phyloP scores from a whole-genome alignment of 2,329 filamentous ascomycete genomes.

The Bisporella sp. region DNA sequence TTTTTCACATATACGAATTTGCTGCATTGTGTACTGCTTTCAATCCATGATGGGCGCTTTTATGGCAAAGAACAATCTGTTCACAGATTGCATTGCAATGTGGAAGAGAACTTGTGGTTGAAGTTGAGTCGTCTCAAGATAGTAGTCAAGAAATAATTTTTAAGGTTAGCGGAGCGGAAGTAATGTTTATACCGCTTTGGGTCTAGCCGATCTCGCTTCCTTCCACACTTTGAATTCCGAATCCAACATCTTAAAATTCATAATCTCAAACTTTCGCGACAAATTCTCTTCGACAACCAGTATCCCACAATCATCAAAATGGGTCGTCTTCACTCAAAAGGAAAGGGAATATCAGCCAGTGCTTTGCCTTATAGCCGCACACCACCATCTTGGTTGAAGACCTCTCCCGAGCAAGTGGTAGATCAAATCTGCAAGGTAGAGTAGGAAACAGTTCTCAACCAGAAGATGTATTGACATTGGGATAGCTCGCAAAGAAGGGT shows the following conservation, averaged over 20 bases:
- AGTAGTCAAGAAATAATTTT: no score
- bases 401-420: constrained; percentile 94
- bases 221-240: no score
- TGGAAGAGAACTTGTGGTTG: no score
- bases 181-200: no score
- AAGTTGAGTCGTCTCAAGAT: no score
- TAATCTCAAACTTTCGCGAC: constrained; percentile 4
- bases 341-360: constrained; percentile 97
- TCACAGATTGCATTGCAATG: no score
- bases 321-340: constrained; percentile 98
- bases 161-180: no score
- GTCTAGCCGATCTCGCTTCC: no score
- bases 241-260: background rate
- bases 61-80: no score
- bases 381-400: constrained; percentile 94
- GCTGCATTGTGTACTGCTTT: no score
- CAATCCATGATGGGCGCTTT: no score
- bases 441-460: constrained; percentile 67
- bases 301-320: constrained; percentile 38
- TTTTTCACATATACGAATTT: no score
- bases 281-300: constrained; percentile 21
- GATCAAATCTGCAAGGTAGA: constrained; percentile 73
- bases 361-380: constrained; percentile 95
- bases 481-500: constrained; percentile 87
- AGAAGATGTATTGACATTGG: constrained; percentile 69